A percentile compares a stretch with the other conserved stretches of the same genome.
phyloP scores from a whole-genome alignment of 176 grass and related monocot genomes.

The Aegilops longissima region DNA sequence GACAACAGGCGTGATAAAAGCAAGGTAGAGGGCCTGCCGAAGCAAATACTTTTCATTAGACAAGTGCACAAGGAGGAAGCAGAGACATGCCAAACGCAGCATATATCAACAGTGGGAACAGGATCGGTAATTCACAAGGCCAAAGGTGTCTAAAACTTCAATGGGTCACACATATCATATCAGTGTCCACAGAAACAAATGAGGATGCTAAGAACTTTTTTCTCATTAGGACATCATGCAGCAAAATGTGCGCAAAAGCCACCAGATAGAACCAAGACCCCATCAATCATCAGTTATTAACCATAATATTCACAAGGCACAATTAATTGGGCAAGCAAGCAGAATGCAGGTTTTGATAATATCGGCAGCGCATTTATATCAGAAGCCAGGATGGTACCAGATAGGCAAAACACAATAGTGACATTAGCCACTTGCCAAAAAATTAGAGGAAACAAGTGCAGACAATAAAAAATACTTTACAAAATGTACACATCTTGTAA shows the following conservation, averaged over 20 bases:
- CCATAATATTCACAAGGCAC: background rate
- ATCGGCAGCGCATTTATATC: background rate
- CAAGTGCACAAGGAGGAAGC: background rate
- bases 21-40: slow-evolving; percentile 54
- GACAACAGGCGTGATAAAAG: slow-evolving; percentile 58
- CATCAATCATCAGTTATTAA: background rate
- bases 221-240: background rate
- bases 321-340: background rate
- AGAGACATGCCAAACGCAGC: background rate
- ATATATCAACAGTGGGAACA: background rate
- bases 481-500: background rate
- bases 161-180: background rate
- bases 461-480: background rate
- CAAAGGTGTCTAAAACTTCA: background rate
- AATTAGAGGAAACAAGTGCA: background rate
- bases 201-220: background rate
- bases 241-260: background rate
- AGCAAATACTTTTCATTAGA: background rate
- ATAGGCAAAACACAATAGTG: background rate
- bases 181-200: background rate
- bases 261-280: background rate
- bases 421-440: background rate
- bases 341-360: background rate
- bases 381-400: background rate
- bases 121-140: background rate